Evolutionary conservation across 2,329 filamentous ascomycete species (phyloP), one percentile per base, ranked within the genome.

Genomic region (Xenoacremonium recifei): DNA sequence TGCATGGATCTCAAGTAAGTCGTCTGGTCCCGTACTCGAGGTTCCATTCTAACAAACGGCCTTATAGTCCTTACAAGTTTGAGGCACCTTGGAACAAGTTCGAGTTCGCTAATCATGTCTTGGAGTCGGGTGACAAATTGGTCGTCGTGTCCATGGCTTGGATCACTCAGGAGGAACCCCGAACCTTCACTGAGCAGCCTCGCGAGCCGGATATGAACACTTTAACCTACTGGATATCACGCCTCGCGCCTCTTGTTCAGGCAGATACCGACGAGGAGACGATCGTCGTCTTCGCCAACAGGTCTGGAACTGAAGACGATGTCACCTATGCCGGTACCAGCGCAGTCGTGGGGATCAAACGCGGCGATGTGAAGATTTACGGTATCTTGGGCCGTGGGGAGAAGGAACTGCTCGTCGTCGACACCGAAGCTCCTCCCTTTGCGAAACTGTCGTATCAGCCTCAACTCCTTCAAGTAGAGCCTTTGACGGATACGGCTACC

Each of bases 61-160:
- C 2, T 0, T 12, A 29, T 4, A 67, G 63, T 13, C 62, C 66
- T 0, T 68, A 70, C 41, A 66, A 61, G 13, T 71, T 65, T 9
- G 51, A 69, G 13, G 62, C 66, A 0, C 65, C 68, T 0, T 71
- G 68, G 68, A 21, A 63, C 5, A 53, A 50, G 0, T 71, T 66
- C 19, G 68, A 75, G 39, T 72, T 72, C 12, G 75, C 73, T 0
- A 75, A 68, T 18, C 80, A 87, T 32, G 68, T 84, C 5, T 59
- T 89, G 0, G 65, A 79, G 2, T 65, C 67, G 0, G 57, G 72
- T 0, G 76, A 84, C 0, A 79, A 81, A 12, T 48, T 91, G 0
- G 80, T 88, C 2, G 78, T 90, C 23, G 52, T 92, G 0, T 80
- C 78, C 4, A 91, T 91, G 87, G 86, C 88, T 0, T 92, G 87